phyloP scores from a whole-genome alignment of 495 filamentous ascomycete species.

The Durotheca rogersii region DNA sequence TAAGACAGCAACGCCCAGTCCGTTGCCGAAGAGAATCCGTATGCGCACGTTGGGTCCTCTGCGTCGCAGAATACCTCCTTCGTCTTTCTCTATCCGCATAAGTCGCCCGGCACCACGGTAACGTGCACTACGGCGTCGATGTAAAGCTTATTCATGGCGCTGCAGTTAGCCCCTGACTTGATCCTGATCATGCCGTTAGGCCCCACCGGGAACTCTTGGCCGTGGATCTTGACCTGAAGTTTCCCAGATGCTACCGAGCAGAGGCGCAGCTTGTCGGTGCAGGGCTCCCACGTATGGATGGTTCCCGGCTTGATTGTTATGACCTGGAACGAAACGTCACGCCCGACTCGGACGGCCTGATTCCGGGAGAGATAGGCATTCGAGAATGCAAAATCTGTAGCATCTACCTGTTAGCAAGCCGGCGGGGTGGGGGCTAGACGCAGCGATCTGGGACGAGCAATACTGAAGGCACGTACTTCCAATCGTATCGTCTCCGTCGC shows the following conservation, averaged over 20 bases:
- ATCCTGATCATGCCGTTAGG: constrained; percentile 40
- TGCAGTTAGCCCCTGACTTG: constrained; percentile 25
- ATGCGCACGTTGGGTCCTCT: too few relatives aligned
- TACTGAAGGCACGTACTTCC: constrained; percentile 29
- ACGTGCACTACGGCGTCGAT: constrained; percentile 40
- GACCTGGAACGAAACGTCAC: constrained; percentile 39
- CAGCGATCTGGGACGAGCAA: too few relatives aligned
- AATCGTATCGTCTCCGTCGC: constrained; percentile 6
- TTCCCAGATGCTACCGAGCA: constrained; percentile 42
- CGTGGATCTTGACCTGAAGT: constrained; percentile 29
- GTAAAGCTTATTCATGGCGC: constrained; percentile 37
- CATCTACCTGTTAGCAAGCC: not conserved
- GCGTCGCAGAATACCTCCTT: too few relatives aligned
- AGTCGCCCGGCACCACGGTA: constrained; percentile 26
- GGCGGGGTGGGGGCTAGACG: too few relatives aligned
- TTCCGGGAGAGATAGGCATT: constrained; percentile 39
- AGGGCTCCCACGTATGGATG: constrained; percentile 22
- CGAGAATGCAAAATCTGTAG: constrained; percentile 41
- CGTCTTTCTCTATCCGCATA: constrained; percentile 5
- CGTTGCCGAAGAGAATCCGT: too few relatives aligned
- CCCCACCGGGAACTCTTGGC: constrained; percentile 39
- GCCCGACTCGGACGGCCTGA: constrained; percentile 29
- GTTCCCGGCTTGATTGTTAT: constrained; percentile 34
- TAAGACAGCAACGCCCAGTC: too few relatives aligned
- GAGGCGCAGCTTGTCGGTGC: constrained; percentile 28